Evolutionary conservation across 352 stramenopile genomes (phyloP), one percentile per base, ranked within the genome.

Genomic region (Pythium angustatum): DNA sequence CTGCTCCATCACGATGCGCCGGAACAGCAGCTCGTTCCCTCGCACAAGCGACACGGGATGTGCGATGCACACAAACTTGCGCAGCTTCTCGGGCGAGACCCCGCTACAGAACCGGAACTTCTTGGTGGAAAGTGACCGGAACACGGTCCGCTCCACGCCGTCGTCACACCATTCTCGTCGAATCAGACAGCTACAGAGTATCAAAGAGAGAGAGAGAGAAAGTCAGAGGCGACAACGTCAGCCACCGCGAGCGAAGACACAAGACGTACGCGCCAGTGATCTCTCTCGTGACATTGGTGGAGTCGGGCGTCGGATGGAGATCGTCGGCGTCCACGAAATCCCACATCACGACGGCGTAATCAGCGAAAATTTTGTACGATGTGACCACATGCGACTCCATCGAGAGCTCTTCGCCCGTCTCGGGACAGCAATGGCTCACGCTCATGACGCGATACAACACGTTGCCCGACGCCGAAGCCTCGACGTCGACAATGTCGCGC

Each of bases 81-180:
- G n/a, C n/a, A n/a, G n/a, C n/a, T n/a, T n/a, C n/a, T n/a, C n/a
- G n/a, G n/a, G n/a, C n/a, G n/a, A n/a, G n/a, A n/a, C n/a, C n/a
- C n/a, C n/a, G n/a, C n/a, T n/a, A n/a, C n/a, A 38, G 8, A 64
- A 30, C 7, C 53, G 36, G 22, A 73, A 73, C 9, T 63, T 19
- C 27, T 77, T 76, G 14, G 74, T 77, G 49, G 62, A 70, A 26
- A 81, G 66, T 19, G 68, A 73, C 12, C 74, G 68, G 28, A 64
- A 67, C 14, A 77, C 68, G 2, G 71, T 56, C 5, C 74, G 71
- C 34, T 78, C 68, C 10, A 72, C 65, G 36, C 74, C 68, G 38
- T 78, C 71, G 21, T 55, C 64, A 40, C 71, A 75, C 14, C 69
- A 11, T 24, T 81, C 73, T 24, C 64, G 70, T 14, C 73, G 67